These are phyloP conservation scores for Capsicum baccatum DNA, from an alignment of 257 asterid genomes.

Conservation along the genomic window DNA sequence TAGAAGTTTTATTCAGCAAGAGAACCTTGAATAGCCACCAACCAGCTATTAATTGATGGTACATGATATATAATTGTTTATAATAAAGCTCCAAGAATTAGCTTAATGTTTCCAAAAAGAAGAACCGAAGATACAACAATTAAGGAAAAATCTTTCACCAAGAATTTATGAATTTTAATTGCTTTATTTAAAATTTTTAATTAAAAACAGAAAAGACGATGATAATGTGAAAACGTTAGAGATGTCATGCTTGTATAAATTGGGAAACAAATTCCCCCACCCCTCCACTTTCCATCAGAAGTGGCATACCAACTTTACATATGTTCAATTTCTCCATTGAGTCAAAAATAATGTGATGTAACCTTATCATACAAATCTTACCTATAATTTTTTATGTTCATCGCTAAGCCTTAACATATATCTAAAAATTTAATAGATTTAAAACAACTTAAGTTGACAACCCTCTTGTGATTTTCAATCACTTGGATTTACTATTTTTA, in stretches of 20 bases:
- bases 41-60: not conserved
- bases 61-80: not conserved
- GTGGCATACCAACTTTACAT: slow-evolving; percentile 15
- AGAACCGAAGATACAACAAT: too few species aligned
- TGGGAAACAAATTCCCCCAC: not conserved
- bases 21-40: not conserved
- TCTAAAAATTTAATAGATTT: not conserved
- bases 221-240: too few species aligned
- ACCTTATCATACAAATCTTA: not conserved
- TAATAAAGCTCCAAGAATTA: too few species aligned
- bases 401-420: not conserved
- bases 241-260: too few species aligned
- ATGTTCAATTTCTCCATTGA: not conserved
- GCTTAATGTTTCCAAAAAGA: too few species aligned
- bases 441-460: not conserved
- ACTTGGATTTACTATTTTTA: not conserved
- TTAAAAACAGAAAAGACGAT: not conserved
- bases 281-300: not conserved
- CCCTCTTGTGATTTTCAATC: not conserved
- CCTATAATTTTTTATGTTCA: not conserved
- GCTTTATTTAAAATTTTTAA: too few species aligned
- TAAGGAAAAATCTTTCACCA: too few species aligned
- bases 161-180: too few species aligned
- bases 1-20: too few species aligned
- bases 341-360: not conserved